These are phyloP conservation scores for Pisolithus sp. DNA, from an alignment of 768 basidiomycete species.

Conservation along the genomic window DNA sequence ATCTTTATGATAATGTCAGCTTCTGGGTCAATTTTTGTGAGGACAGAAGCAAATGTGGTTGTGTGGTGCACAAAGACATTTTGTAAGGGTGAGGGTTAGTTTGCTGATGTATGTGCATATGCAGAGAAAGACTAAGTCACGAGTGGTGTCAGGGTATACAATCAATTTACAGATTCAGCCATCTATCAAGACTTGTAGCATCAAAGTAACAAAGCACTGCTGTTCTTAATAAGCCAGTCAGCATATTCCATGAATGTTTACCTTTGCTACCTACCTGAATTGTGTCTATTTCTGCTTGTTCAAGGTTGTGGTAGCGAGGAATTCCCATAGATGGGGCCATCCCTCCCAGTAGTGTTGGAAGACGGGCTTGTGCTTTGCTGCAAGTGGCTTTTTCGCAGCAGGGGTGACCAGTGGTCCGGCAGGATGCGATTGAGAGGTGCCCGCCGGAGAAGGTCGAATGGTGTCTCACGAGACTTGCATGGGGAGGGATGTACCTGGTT, in stretches of 20 bases:
- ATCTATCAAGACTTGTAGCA: neutral
- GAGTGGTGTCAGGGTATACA: neutral
- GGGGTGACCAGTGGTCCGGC: neutral
- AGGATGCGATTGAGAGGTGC: no score
- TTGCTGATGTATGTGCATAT: no score
- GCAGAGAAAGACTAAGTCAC: conserved; percentile 74
- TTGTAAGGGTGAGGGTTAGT: no score
- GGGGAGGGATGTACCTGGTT: conserved; percentile 30
- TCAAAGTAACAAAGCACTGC: conserved; percentile 56
- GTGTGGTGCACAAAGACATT: no score
- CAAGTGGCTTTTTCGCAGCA: neutral
- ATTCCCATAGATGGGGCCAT: conserved; percentile 50
- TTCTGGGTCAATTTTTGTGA: no score
- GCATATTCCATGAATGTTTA: neutral
- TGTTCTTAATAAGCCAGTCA: conserved; percentile 40
- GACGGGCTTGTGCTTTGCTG: conserved; percentile 7
- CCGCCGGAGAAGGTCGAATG: conserved; percentile 2
- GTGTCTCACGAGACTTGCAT: neutral
- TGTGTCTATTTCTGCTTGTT: conserved; percentile 58
- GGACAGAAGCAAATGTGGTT: no score
- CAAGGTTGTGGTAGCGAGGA: conserved; percentile 41
- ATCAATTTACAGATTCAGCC: conserved; percentile 1
- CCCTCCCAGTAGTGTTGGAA: conserved; percentile 62
- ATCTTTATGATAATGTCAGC: no score
- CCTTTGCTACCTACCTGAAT: conserved; percentile 44